Evolutionary conservation across 352 stramenopile species (phyloP), one percentile per base, ranked within the genome.

Genomic region (Aphanomyces invadans): DNA sequence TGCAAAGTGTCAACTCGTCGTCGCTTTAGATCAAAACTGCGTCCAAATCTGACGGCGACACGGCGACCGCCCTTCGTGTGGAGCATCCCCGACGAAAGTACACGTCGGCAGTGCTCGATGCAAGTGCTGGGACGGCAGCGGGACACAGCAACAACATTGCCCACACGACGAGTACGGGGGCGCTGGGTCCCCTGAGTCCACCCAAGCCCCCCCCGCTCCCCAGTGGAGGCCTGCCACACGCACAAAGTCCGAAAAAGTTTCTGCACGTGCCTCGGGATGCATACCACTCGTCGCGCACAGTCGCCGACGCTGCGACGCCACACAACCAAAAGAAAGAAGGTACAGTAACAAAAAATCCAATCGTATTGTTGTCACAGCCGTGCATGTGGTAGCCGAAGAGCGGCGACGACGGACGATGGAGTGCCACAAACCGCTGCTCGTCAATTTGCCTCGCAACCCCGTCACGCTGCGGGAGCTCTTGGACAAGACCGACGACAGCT

Each of bases 11-110:
- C 55, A 3, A 26, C 63, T 4, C 32, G 23, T 21, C 25, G 51
- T 56, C 23, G 38, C 7, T 44, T n/a, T 31, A 88, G 77, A 77
- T 83, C 32, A 77, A 76, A 32, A 60, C 69, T 2, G 64, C 44
- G 44, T 26, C 44, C 12, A n/a, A 25, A 25, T n/a, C 44, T 19
- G 44, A 52, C 10, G 28, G 4, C 66, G 66, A 19, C 69, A 52
- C 29, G 62, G 51, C 44, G 9, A 26, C 44, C 3, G 42, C 66
- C 7, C 21, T 73, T 12, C 66, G 36, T 29, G 57, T 76, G 28
- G 57, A 73, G 19, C 73, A 73, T 55, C 67, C 71, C 0, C 65
- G 19, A 54, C 36, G 17, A 19, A 52, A 52, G 44, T 25, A 54
- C 15, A 48, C 62, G 1, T 28, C 59, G 11, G 31, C 73, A 21